Base-by-base conservation (phyloP, 2,329 filamentous ascomycete genomes). In the Trichoderma sp. region DNA sequence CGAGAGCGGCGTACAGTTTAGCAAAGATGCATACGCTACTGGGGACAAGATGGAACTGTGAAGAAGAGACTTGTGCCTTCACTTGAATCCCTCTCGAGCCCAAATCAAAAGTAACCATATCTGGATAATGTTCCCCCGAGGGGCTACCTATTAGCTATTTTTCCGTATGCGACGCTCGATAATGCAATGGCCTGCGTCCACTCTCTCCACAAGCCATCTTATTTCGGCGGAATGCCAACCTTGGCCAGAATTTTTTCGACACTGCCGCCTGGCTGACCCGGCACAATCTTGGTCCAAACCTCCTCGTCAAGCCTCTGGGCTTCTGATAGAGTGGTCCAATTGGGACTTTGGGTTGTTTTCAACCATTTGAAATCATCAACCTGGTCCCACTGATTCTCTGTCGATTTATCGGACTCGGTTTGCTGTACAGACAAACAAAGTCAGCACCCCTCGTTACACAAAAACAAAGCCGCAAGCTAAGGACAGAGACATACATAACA, bases 351-450 rank as follows among this genome's bases (percentile, higher is more conserved):
- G 72, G 93, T 93, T 18, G 88, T 86, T 81, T 95, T 97, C 74
- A 98, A 87, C 96, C 96, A 98, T 82, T 97, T 97, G 86, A 99
- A 99, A 80, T 99, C 96, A 80, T 98, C 93, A 18, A 98, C 93
- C 77, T 96, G 90, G 76, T 95, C 88, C 93, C 94, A 99, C 77
- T 92, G 88, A 79, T 97, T 95, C 72, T 82, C 82, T 4, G 78
- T 74, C 6, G 73, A 60, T 47, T 76, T 65, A n/a, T 82, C 81
- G 6, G 77, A 77, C 34, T 79, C 77, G 7, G 74, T 77, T 56
- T 73, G 71, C 77, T 80, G 62, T 62, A 43, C 74, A 12, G 47
- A 30, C 15, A 12, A 57, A 30, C 15, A 62, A 73, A 74, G n/a
- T 74, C 62, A 39, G 61, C 30, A 61, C 4, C 51, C n/a, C 26